A percentile compares a stretch with the other conserved stretches of the same genome.
Evolutionary conservation across 139 green algal species (phyloP).

Genomic region (Chlamydomonas sp.): DNA sequence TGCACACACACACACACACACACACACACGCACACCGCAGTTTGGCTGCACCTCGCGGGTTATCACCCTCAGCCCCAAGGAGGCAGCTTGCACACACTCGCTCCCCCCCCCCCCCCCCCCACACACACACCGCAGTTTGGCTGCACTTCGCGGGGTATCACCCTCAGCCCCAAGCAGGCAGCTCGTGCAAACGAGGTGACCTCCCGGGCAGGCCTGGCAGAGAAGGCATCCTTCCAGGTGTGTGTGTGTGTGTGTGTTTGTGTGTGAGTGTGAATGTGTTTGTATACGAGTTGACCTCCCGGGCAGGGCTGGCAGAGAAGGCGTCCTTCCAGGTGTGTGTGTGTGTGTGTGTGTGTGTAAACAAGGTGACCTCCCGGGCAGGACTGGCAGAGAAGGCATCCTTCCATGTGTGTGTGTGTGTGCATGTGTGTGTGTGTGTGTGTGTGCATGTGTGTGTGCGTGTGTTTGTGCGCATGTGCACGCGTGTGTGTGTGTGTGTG

Average conservation of each 20-base stretch:
- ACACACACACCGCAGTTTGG: no score
- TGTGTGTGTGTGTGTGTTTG: slow-evolving; percentile 1
- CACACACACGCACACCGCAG: no score
- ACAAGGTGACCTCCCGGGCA: slow-evolving; percentile 50
- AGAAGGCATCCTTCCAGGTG: slow-evolving; percentile 38
- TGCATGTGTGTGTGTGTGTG: no score
- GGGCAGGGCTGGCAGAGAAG: slow-evolving; percentile 48
- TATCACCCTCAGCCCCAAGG: no score
- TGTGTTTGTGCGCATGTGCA: slow-evolving; percentile 53
- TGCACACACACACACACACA: no score
- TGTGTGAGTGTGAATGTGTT: no score
- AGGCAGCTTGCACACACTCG: no score
- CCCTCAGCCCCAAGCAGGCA: slow-evolving; percentile 82
- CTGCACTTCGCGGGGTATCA: slow-evolving; percentile 69
- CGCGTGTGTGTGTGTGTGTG: slow-evolving; percentile 36
- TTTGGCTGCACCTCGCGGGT: no score
- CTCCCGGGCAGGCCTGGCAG: slow-evolving; percentile 44
- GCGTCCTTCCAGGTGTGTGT: slow-evolving; percentile 33
- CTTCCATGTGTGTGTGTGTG: slow-evolving; percentile 29
- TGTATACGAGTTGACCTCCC: slow-evolving; percentile 62
- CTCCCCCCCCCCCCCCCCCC: no score
- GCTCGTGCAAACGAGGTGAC: slow-evolving; percentile 70
- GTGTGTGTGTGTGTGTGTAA: slow-evolving; percentile 40
- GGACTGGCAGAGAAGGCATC: slow-evolving; percentile 49
- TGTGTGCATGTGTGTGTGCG: slow-evolving; percentile 70